Conservation (phyloP, 2,329 filamentous ascomycete species). For the Cytospora paraplurivora region DNA sequence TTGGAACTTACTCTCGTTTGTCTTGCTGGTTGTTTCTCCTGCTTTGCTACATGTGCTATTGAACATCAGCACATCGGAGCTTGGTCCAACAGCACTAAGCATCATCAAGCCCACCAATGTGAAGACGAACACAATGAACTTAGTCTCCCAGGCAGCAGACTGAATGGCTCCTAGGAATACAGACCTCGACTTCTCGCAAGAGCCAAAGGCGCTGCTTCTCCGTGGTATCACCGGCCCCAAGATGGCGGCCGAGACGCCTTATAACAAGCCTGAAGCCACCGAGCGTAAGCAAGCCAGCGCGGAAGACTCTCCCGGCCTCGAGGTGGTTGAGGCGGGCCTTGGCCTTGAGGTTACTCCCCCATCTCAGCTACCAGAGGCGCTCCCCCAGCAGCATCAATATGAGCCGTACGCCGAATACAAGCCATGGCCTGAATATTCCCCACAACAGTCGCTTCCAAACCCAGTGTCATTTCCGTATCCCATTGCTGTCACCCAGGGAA, state of each 20-base stretch:
- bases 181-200: neutral
- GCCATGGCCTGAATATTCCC: conserved; percentile 6
- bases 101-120: neutral
- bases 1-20: neutral
- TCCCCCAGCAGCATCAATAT: conserved; percentile 3
- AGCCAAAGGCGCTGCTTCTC: conserved; percentile 19
- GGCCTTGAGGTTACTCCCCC: conserved; percentile 30
- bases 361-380: conserved; percentile 13
- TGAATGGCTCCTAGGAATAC: neutral
- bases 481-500: neutral
- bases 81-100: neutral
- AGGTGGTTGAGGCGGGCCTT: conserved; percentile 26
- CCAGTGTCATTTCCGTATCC: neutral
- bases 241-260: conserved; percentile 3
- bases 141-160: neutral
- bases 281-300: conserved; percentile 9
- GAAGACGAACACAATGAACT: neutral
- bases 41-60: neutral
- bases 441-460: neutral
- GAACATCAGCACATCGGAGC: neutral
- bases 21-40: neutral
- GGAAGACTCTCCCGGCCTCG: conserved; percentile 24
- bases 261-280: neutral
- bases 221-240: conserved; percentile 13
- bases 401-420: conserved; percentile 14